These are phyloP conservation scores for Puccinia triticina DNA, from an alignment of 1,284 basidiomycete species.

Conservation along the genomic window DNA sequence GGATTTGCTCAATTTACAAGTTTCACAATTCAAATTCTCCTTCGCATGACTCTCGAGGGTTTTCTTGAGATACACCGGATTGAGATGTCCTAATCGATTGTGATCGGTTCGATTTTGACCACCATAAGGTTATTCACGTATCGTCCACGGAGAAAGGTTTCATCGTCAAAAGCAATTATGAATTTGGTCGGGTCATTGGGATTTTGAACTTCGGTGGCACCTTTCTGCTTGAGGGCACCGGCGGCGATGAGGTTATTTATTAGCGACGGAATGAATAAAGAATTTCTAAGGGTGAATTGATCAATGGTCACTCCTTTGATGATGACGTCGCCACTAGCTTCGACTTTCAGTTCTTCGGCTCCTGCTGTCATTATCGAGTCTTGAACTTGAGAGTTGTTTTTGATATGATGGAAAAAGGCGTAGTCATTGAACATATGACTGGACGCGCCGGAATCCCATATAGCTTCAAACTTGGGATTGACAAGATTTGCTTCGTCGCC, in stretches of 20 bases:
- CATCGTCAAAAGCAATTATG: background rate
- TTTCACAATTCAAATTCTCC: background rate
- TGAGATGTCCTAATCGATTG: conserved; percentile 15
- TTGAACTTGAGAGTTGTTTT: too few relatives aligned
- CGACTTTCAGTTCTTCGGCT: background rate
- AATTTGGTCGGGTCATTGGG: background rate
- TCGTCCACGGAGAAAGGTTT: background rate
- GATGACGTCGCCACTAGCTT: background rate
- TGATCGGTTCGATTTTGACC: conserved; percentile 1
- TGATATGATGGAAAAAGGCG: too few relatives aligned
- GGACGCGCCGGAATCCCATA: too few relatives aligned
- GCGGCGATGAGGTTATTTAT: background rate
- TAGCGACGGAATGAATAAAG: background rate
- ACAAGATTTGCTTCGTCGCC: too few relatives aligned
- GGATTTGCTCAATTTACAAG: background rate
- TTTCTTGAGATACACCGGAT: background rate
- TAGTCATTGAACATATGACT: too few relatives aligned
- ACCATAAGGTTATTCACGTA: conserved; percentile 10
- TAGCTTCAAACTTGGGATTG: too few relatives aligned
- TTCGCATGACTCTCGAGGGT: background rate
- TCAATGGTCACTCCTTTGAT: background rate
- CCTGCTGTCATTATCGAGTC: background rate
- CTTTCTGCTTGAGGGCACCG: background rate
- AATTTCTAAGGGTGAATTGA: background rate
- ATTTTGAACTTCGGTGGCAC: background rate